A percentile compares a stretch with the other conserved stretches of the same genome.
Conservation (phyloP, 257 asterid species). For the Catharanthus roseus region DNA sequence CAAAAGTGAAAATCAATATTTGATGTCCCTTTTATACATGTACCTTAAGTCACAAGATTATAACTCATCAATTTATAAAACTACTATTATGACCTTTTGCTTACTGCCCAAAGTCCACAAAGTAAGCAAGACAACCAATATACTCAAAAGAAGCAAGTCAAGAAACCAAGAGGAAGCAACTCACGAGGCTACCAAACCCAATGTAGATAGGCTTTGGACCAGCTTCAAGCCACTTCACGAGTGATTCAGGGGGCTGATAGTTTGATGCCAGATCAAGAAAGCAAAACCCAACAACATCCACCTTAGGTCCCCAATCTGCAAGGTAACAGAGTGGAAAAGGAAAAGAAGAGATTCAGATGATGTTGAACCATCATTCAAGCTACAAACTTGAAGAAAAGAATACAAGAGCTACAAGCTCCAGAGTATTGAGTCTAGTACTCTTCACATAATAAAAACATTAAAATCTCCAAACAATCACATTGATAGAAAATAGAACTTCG, state of each 20-base stretch:
- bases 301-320: constrained; percentile 97
- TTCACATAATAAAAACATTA: not conserved
- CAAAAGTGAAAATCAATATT: not conserved
- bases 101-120: not conserved
- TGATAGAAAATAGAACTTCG: not conserved
- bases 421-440: not conserved
- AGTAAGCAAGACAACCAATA: not conserved
- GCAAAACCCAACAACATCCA: constrained; percentile 97
- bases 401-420: not conserved
- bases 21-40: not conserved
- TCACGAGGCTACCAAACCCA: constrained; percentile 88
- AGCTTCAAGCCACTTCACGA: constrained; percentile 80
- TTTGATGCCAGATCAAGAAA: constrained; percentile 94
- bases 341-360: constrained; percentile 20
- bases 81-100: not conserved
- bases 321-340: constrained; percentile 18
- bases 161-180: constrained; percentile 20
- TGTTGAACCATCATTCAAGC: constrained; percentile 11
- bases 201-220: constrained; percentile 81
- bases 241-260: constrained; percentile 81
- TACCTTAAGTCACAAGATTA: not conserved
- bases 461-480: not conserved
- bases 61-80: not conserved
- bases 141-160: constrained; percentile 11
- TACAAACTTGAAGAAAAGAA: not conserved